A percentile compares a stretch with the other conserved stretches of the same genome.
phyloP scores from a whole-genome alignment of 2,329 filamentous ascomycete species.

The Colletotrichum orchidophilum region DNA sequence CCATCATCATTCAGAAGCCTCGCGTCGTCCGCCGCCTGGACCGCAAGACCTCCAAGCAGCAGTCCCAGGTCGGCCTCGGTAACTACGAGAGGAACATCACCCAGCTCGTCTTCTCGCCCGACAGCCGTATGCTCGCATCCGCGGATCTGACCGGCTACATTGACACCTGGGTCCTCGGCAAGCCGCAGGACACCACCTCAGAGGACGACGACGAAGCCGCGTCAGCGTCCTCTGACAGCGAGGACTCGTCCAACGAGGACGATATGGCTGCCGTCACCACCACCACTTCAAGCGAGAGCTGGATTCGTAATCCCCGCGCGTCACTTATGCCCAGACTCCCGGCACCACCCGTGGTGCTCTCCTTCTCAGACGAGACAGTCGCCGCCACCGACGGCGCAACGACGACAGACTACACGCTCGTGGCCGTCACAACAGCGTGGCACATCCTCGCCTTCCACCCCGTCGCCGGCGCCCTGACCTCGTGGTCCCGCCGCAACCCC shows the following conservation, averaged over 20 bases:
- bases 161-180: slow-evolving; percentile 83
- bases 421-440: slow-evolving; percentile 63
- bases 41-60: slow-evolving; percentile 63
- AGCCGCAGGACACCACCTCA: slow-evolving; percentile 44
- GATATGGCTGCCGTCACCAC: no score
- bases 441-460: slow-evolving; percentile 84
- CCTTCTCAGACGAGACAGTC: slow-evolving; percentile 67
- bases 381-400: slow-evolving; percentile 36
- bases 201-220: slow-evolving; percentile 41
- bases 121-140: slow-evolving; percentile 81
- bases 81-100: slow-evolving; percentile 80
- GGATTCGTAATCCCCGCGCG: slow-evolving; percentile 78
- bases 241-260: slow-evolving; percentile 47
- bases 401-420: slow-evolving; percentile 57
- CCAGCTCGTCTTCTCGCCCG: slow-evolving; percentile 79
- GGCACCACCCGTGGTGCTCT: slow-evolving; percentile 71
- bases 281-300: slow-evolving; percentile 62
- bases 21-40: slow-evolving; percentile 61
- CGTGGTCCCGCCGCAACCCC: slow-evolving; percentile 88
- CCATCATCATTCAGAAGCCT: slow-evolving; percentile 40
- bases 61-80: slow-evolving; percentile 73
- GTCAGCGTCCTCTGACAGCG: slow-evolving; percentile 35
- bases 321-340: slow-evolving; percentile 75
- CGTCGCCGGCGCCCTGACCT: slow-evolving; percentile 77
- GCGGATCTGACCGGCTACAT: slow-evolving; percentile 86